Conservation (phyloP, 352 stramenopile genomes). For the Pythium grandisporangium region DNA sequence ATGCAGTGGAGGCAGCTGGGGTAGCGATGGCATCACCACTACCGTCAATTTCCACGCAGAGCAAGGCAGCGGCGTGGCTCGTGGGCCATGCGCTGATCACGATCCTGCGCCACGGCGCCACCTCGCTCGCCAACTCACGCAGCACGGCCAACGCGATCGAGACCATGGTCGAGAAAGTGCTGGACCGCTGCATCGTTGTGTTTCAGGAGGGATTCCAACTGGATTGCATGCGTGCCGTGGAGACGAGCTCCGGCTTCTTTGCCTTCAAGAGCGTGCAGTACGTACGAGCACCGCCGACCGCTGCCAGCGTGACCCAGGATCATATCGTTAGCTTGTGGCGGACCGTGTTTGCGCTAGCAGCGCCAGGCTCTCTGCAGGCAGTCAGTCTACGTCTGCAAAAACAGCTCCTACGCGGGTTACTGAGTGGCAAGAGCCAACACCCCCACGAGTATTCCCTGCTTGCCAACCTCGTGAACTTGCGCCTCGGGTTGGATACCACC, state of each 20-base stretch:
- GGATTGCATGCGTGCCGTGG: slow-evolving; percentile 17
- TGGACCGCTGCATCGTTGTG: slow-evolving; percentile 32
- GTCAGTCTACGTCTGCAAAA: slow-evolving; percentile 22
- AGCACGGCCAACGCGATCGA: no score
- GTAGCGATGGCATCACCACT: no score
- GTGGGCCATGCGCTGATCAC: slow-evolving; percentile 23
- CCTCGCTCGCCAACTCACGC: no score
- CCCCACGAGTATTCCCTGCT: slow-evolving; percentile 27
- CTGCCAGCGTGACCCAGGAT: slow-evolving; percentile 11
- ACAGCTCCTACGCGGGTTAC: slow-evolving; percentile 17
- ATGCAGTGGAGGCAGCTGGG: no score
- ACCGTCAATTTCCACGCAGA: no score
- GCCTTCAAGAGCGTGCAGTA: slow-evolving; percentile 24
- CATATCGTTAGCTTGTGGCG: slow-evolving; percentile 14
- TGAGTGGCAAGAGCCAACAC: slow-evolving; percentile 2
- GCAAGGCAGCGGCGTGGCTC: no score
- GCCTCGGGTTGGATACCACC: slow-evolving; percentile 20
- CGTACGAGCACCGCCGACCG: neutral
- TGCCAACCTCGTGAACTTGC: slow-evolving; percentile 25
- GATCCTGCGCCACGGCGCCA: no score
- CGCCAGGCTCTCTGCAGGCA: slow-evolving; percentile 12
- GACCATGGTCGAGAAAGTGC: slow-evolving; percentile 15
- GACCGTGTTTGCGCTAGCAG: slow-evolving; percentile 13
- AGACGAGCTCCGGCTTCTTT: slow-evolving; percentile 37
- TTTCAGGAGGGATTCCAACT: slow-evolving; percentile 34